Percentiles rank a stretch among this genome's conserved stretches.
Conservation (phyloP, 441 rosid species). For the Biscutella laevigata region DNA sequence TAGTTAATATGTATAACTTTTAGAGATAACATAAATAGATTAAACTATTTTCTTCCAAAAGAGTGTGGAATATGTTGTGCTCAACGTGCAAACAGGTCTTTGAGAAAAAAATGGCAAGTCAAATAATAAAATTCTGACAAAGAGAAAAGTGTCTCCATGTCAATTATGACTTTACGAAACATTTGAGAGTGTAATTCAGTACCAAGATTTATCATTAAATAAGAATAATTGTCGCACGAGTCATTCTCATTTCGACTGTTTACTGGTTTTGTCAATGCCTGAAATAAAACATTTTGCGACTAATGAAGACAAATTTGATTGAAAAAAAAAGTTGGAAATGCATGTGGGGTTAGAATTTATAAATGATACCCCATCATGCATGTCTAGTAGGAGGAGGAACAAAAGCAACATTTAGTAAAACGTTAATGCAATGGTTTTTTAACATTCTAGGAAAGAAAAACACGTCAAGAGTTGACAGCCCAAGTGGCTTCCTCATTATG, state of each 20-base stretch:
- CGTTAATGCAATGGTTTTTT: no score
- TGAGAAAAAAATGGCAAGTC: slow-evolving; percentile 10
- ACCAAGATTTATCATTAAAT: not conserved
- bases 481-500: no score
- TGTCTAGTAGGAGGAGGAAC: no score
- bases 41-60: not conserved
- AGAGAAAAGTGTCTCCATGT: not conserved
- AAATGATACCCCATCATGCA: no score
- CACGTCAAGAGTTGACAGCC: no score
- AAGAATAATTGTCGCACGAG: slow-evolving; percentile 24
- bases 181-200: not conserved
- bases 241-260: not conserved
- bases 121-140: slow-evolving; percentile 8
- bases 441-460: no score
- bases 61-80: slow-evolving; percentile 21
- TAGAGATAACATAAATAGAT: not conserved
- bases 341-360: slow-evolving; percentile 9
- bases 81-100: slow-evolving; percentile 23
- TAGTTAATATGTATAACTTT: not conserved
- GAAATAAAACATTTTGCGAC: no score
- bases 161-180: not conserved
- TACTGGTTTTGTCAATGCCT: slow-evolving; percentile 11
- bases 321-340: not conserved
- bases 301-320: not conserved
- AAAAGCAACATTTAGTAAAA: no score